Base-by-base conservation (phyloP, 2,329 filamentous ascomycete genomes). In the Colletotrichum tropicicola region DNA sequence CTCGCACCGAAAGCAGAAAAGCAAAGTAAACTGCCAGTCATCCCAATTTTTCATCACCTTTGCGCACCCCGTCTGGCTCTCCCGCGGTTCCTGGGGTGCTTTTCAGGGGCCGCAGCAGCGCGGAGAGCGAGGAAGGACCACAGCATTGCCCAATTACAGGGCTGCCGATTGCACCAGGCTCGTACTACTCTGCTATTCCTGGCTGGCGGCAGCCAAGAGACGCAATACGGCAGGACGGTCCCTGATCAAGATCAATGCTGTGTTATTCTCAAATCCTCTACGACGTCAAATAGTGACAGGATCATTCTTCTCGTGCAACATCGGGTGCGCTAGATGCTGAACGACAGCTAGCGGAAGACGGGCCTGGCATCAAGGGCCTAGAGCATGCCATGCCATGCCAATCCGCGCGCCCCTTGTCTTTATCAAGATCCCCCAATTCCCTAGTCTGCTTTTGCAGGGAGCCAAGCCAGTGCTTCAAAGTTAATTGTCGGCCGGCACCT, bases 21-120 rank as follows among this genome's bases (percentile, higher is more conserved):
- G 30, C 30, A 47, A 44, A 35, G 15, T 27, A 35, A 60, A 49
- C 43, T 8, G 55, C 49, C 28, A 54, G 56, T 55, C 61, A 65
- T 60, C 61, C 56, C n/a, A 43, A 54, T 49, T 60, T 59, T 60
- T 47, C 56, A 47, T 47, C 41, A 23, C 5, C 23, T 60, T 19
- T 27, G 30, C 41, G 19, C 19, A 28, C 43, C 3, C 30, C 10
- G 25, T 23, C 53, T 35, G 28, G 54, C 27, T 19, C 12, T 35
- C n/a, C 51, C 25, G 43, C 21, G 19, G 10, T 41, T 44, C 10
- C 45, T 30, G 30, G 30, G 25, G 32, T 23, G 30, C 30, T 23
- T 47, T 45, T n/a, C 43, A 19, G 32, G 25, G 32, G 17, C 27
- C n/a, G 32, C 25, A n/a, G 37, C 43, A 45, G 25, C 49, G 44